Base-by-base conservation (phyloP, 345 rosid species). In the Citrus trifoliata region DNA sequence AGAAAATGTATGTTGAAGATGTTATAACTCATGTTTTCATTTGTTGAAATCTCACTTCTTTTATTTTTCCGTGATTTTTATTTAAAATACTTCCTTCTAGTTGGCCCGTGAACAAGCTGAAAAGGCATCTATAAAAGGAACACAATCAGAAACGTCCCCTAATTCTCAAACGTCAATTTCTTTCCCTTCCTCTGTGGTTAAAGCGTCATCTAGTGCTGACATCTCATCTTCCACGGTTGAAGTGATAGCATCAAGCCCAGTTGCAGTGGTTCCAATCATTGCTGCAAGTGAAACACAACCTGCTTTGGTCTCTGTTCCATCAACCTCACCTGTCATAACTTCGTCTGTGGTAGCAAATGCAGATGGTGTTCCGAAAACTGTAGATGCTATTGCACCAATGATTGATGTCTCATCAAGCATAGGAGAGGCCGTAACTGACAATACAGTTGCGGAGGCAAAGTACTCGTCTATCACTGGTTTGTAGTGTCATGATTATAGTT, bases 71-170 rank as follows among this genome's bases (percentile, higher is more conserved):
- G 51, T 80, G 80, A 82, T 77, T 42, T 84, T 70, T 78, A 58
- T 46, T 79, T 74, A 56, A 74, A 56, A 70, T 83, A 14, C 48
- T 71, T 81, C 73, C 67, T 76, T 88, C 85, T 89, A 96, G 98
- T 84, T 93, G 82, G 99, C 99, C 81, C 94, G 98, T 71, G 99
- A 96, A 84, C 98, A 89, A 74, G 97, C 98, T 28, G 89, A 87
- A 73, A 80, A 80, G 76, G 86, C 86, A 77, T 88, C 79, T 82
- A 83, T 80, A 77, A 89, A 88, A 78, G 88, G 79, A 76, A 46
- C 85, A 69, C 88, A 68, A 38, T 74, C 85, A 4, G 90, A 84
- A 80, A 73, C 38, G 22, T 9, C 40, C 65, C 76, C 61, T 33
- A 77, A 63, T 64, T 78, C 83, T 85, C 77, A 72, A 40, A 71